Evolutionary conservation across 2,329 filamentous ascomycete genomes (phyloP), one percentile per base, ranked within the genome.

Genomic region (Pseudocercospora crystallina): DNA sequence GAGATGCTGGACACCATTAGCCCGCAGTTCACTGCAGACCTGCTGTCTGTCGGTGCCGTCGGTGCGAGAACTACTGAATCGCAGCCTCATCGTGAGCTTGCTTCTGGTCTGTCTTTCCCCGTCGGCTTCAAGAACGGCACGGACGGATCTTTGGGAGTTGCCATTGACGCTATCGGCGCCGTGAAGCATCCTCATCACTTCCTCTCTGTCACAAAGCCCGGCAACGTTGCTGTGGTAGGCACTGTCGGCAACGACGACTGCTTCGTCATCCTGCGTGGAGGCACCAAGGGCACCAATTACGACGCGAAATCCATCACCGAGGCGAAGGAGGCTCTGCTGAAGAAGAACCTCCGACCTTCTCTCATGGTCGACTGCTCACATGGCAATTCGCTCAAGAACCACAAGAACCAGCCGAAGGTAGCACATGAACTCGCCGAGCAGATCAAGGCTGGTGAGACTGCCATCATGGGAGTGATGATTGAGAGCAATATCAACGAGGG

Each of bases 51-150:
- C 10, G 94, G 94, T 49, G 94, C 94, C 26, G 86, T 99, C 61
- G 94, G 94, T 49, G 94, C 94, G n/a, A 83, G 94, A 56, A 99
- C 94, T 14, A 97, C 94, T 2, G 94, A 99, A 76, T 91, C 86
- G 44, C 94, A 99, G 76, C 80, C 97, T 56, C 94, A 99, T 73
- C 86, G 94, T 49, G 94, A 99, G 74, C 78, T 99, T 57, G 92
- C 94, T 15, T 94, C 88, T 46, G 94, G 94, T 67, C 79, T 97
- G 32, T 95, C 88, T 62, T 97, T 96, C 86, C 94, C 94, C 2
- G 90, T 99, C 9, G 94, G 94, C 44, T 99, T 99, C 87, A 99
- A 99, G 82, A 99, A 99, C 73, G 94, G 94, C 59, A 99, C 94
- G 30, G 94, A 99, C 69, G 94, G 94, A 44, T 87, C 86, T 8